phyloP scores from a whole-genome alignment of 495 filamentous ascomycete species.

The Penicillium malachiteum region DNA sequence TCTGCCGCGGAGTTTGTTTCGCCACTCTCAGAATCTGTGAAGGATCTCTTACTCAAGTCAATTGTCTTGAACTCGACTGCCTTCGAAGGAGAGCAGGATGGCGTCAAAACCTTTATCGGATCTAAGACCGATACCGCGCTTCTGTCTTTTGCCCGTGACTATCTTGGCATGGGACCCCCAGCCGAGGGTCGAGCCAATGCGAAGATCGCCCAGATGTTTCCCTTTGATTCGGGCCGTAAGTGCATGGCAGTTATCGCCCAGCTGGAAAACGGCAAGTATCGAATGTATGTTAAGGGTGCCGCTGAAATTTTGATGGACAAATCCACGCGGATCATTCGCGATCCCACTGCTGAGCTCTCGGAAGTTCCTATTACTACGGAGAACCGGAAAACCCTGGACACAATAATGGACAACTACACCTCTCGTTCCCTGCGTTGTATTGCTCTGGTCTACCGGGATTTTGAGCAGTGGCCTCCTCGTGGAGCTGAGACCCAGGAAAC shows the following conservation, averaged over 20 bases:
- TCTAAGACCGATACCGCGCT: constrained; percentile 91
- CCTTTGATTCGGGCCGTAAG: constrained; percentile 84
- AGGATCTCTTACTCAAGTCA: constrained; percentile 66
- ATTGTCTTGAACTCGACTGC: constrained; percentile 86
- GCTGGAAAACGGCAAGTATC: constrained; percentile 61
- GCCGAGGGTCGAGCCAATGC: constrained; percentile 69
- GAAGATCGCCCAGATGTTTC: constrained; percentile 69
- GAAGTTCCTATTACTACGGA: constrained; percentile 56
- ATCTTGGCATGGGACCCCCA: constrained; percentile 72
- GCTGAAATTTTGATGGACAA: constrained; percentile 79
- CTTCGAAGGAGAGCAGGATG: constrained; percentile 77
- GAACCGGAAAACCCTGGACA: constrained; percentile 57
- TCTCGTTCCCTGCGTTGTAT: constrained; percentile 83
- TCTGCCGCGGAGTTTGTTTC: constrained; percentile 59
- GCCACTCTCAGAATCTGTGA: constrained; percentile 56
- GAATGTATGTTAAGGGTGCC: constrained; percentile 84
- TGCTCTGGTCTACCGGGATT: constrained; percentile 82
- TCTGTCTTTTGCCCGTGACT: constrained; percentile 69
- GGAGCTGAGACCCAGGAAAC: constrained; percentile 64
- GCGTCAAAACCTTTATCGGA: constrained; percentile 68
- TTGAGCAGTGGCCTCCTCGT: constrained; percentile 82
- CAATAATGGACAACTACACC: constrained; percentile 74
- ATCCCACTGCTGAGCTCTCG: constrained; percentile 62
- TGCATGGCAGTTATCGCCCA: constrained; percentile 84
- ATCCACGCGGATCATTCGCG: constrained; percentile 67